Evolutionary conservation across 495 filamentous ascomycete genomes (phyloP).

Genomic region (Aspergillus mulundensis): DNA sequence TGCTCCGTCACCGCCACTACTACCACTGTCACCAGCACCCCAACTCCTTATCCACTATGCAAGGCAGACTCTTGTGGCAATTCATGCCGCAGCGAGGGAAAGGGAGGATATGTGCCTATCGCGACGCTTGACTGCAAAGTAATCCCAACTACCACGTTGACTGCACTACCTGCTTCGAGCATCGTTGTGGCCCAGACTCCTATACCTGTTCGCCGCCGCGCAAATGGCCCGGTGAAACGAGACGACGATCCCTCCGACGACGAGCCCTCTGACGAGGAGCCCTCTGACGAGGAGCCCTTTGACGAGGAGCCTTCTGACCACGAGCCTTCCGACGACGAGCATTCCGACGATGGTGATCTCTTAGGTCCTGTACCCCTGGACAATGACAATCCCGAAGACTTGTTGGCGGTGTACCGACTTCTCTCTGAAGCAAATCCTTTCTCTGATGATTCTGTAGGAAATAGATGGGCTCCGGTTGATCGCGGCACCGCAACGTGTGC

Average conservation of each 20-base stretch:
- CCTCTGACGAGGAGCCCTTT: background rate
- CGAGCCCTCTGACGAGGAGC: background rate
- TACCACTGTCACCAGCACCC: slow-evolving; percentile 5
- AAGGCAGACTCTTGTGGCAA: background rate
- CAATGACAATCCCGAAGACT: too few relatives aligned
- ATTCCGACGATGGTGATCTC: too few relatives aligned
- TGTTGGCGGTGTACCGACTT: too few relatives aligned
- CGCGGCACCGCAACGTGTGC: too few relatives aligned
- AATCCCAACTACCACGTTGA: background rate
- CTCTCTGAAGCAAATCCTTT: background rate
- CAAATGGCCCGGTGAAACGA: background rate
- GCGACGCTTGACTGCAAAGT: background rate
- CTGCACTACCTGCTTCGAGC: background rate
- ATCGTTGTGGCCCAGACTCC: too few relatives aligned
- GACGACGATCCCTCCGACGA: background rate
- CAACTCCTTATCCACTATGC: background rate
- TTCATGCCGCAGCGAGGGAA: background rate
- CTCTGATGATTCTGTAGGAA: background rate
- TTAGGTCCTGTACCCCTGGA: too few relatives aligned
- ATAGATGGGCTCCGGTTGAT: background rate
- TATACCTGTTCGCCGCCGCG: background rate
- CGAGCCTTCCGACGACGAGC: too few relatives aligned
- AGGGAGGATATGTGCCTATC: background rate
- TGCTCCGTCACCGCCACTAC: slow-evolving; percentile 8
- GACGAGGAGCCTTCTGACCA: background rate